phyloP scores from a whole-genome alignment of 2,329 filamentous ascomycete species.

The Colletotrichum sansevieriae region DNA sequence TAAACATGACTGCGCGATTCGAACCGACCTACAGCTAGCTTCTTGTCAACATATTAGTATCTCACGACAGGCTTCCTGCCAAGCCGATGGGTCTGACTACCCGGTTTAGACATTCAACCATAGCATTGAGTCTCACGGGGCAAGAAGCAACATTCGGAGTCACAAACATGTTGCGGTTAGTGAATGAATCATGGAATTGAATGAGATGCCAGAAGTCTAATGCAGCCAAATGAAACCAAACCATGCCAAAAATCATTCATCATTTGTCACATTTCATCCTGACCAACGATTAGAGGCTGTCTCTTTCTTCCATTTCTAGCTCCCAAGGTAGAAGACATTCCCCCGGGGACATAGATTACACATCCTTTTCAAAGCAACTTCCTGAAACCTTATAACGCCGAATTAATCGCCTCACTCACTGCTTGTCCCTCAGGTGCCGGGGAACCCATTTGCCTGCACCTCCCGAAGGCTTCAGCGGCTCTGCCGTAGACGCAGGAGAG shows the following conservation, averaged over 20 bases:
- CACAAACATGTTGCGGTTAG: background rate
- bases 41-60: too few relatives aligned
- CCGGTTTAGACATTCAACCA: too few relatives aligned
- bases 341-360: constrained; percentile 54
- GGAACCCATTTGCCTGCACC: constrained; percentile 72
- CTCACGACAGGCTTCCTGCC: too few relatives aligned
- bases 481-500: constrained; percentile 58
- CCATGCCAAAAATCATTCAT: constrained; percentile 35
- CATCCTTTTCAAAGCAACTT: constrained; percentile 47
- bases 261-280: constrained; percentile 37
- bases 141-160: background rate
- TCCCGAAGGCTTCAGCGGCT: constrained; percentile 66
- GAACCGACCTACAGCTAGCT: too few relatives aligned
- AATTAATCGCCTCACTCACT: constrained; percentile 51
- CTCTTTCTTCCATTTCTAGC: constrained; percentile 44
- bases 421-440: constrained; percentile 55
- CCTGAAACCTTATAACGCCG: constrained; percentile 54
- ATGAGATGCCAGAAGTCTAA: constrained; percentile 8
- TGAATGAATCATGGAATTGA: constrained; percentile 12
- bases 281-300: constrained; percentile 39
- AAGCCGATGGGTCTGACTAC: too few relatives aligned
- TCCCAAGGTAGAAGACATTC: constrained; percentile 49
- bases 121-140: too few relatives aligned
- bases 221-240: constrained; percentile 10
- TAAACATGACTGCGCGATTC: too few relatives aligned